Evolutionary conservation across 139 green algal genomes (phyloP).

Genomic region (Chlamydomonas asymmetrica): DNA sequence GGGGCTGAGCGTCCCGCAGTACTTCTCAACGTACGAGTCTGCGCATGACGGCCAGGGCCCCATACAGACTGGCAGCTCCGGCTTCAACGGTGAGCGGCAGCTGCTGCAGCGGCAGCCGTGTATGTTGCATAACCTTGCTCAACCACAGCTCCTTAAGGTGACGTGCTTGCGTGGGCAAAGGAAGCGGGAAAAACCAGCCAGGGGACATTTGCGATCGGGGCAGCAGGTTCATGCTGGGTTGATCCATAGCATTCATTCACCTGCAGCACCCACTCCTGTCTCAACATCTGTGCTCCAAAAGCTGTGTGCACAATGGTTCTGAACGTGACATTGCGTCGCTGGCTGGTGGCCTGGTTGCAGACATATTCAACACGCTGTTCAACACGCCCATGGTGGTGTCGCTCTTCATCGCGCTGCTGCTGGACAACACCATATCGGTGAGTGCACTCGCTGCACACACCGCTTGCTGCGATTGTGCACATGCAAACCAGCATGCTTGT

Average conservation of each 20-base stretch:
- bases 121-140: background rate
- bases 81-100: constrained; percentile 45
- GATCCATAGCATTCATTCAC: too few relatives aligned
- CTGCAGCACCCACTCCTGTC: too few relatives aligned
- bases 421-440: constrained; percentile 63
- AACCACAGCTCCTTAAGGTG: too few relatives aligned
- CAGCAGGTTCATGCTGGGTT: too few relatives aligned
- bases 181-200: too few relatives aligned
- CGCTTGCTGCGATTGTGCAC: background rate
- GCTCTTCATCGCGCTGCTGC: constrained; percentile 61
- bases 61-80: constrained; percentile 44
- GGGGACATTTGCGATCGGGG: too few relatives aligned
- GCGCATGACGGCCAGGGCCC: constrained; percentile 36
- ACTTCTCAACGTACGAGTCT: constrained; percentile 51
- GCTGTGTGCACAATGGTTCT: too few relatives aligned
- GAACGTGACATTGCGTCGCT: too few relatives aligned
- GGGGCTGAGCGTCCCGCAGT: constrained; percentile 56
- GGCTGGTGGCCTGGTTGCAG: too few relatives aligned
- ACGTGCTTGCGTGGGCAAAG: too few relatives aligned
- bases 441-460: background rate
- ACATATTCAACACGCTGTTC: constrained; percentile 65
- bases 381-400: constrained; percentile 56
- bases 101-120: background rate
- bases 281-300: too few relatives aligned
- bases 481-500: too few relatives aligned